phyloP scores from a whole-genome alignment of 495 filamentous ascomycete genomes.

The Choiromyces venosus region DNA sequence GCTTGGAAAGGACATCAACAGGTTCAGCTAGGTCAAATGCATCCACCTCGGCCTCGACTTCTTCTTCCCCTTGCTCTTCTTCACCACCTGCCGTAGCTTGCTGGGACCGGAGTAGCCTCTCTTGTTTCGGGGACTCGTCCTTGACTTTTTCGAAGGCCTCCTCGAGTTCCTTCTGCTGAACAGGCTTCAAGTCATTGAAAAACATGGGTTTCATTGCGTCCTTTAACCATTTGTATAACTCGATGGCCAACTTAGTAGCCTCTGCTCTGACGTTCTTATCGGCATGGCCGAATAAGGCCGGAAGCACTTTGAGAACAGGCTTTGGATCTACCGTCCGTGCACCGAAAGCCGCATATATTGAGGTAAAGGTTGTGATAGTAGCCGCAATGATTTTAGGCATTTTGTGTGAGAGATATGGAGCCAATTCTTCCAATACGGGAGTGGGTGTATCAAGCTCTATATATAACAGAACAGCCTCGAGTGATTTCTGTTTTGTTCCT shows the following conservation, averaged over 20 bases:
- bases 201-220: conserved; percentile 99
- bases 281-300: conserved; percentile 89
- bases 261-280: conserved; percentile 98
- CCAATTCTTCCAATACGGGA: conserved; percentile 82
- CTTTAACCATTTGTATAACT: conserved; percentile 93
- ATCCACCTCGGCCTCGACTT: conserved; percentile 67
- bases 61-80: conserved; percentile 54
- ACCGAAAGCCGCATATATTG: conserved; percentile 86
- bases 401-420: conserved; percentile 83
- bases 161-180: conserved; percentile 90
- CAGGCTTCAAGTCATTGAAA: conserved; percentile 90
- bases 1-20: conserved; percentile 77
- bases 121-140: conserved; percentile 83
- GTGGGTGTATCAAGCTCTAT: conserved; percentile 83
- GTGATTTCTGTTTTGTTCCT: conserved; percentile 75
- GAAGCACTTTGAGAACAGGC: conserved; percentile 80
- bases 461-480: conserved; percentile 82
- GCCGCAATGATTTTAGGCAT: conserved; percentile 91
- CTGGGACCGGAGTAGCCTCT: conserved; percentile 79
- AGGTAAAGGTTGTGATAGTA: conserved; percentile 68
- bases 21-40: conserved; percentile 86
- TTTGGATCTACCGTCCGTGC: conserved; percentile 97
- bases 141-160: conserved; percentile 90
- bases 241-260: conserved; percentile 83
- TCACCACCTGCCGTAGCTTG: conserved; percentile 65